These are phyloP conservation scores for Cercospora sp. DNA, from an alignment of 2,329 filamentous ascomycete species.

Conservation along the genomic window DNA sequence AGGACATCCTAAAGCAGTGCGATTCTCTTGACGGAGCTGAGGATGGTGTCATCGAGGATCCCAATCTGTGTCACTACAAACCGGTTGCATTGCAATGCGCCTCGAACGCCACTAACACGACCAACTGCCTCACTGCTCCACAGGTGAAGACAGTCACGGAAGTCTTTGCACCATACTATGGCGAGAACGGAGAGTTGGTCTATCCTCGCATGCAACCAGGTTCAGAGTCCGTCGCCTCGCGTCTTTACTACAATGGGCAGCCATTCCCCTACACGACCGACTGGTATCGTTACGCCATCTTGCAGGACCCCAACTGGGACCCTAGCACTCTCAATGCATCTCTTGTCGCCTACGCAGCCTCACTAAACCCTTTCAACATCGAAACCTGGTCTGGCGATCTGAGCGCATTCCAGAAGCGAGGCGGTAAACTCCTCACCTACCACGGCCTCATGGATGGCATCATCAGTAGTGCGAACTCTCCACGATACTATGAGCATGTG, in stretches of 20 bases:
- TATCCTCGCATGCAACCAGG: conserved; percentile 55
- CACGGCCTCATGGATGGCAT: conserved; percentile 42
- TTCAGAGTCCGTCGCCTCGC: conserved; percentile 42
- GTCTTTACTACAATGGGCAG: conserved; percentile 41
- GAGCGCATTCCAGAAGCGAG: conserved; percentile 41
- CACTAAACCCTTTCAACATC: conserved; percentile 42
- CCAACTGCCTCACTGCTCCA: conserved; percentile 45
- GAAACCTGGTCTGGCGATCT: conserved; percentile 48
- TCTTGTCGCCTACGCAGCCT: conserved; percentile 42
- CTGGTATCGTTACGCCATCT: conserved; percentile 53
- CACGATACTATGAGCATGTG: conserved; percentile 50
- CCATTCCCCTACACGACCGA: conserved; percentile 48
- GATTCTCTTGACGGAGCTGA: conserved; percentile 49
- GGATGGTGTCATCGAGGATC: conserved; percentile 51
- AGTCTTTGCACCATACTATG: conserved; percentile 45
- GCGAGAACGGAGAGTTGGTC: conserved; percentile 47
- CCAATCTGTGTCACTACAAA: conserved; percentile 46
- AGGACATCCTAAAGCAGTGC: conserved; percentile 50
- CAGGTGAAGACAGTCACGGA: conserved; percentile 47
- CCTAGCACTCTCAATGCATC: conserved; percentile 39
- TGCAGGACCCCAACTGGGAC: conserved; percentile 48
- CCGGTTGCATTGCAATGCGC: conserved; percentile 43
- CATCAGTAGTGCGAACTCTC: conserved; percentile 44
- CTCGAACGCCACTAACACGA: conserved; percentile 38
- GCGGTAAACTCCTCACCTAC: conserved; percentile 52